These are phyloP conservation scores for Phlebopus sp. DNA, from an alignment of 1,284 basidiomycete species.

Conservation along the genomic window DNA sequence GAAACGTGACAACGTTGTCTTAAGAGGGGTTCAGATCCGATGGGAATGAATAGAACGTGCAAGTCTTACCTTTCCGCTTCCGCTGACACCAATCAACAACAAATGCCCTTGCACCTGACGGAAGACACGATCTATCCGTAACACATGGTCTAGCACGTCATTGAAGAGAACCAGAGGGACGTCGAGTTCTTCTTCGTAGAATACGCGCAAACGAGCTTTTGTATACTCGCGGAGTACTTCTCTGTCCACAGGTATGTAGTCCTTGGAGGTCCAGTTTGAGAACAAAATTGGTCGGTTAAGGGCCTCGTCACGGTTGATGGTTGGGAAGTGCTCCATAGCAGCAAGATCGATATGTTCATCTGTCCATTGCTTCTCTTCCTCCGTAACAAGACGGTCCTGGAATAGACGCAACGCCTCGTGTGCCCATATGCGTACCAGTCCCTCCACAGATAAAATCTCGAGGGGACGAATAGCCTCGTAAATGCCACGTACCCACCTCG, in stretches of 20 bases:
- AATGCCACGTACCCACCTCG: conserved; percentile 96
- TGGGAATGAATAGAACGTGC: neutral
- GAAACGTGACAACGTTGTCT: conserved; percentile 97
- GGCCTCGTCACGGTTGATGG: conserved; percentile 81
- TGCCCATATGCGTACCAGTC: conserved; percentile 96
- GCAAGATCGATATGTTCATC: conserved; percentile 88
- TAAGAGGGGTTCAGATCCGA: conserved; percentile 16
- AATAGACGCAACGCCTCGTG: conserved; percentile 97
- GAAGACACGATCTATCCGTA: conserved; percentile 99
- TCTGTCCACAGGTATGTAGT: conserved; percentile 94
- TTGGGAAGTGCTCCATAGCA: conserved; percentile 90
- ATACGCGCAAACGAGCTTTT: conserved; percentile 91
- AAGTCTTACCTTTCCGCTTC: conserved; percentile 86
- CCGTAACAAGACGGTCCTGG: conserved; percentile 93
- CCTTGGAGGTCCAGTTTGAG: conserved; percentile 99
- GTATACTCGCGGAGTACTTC: conserved; percentile 94
- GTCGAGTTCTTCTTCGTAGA: conserved; percentile 97
- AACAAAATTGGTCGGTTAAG: conserved; percentile 90
- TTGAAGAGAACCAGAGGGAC: conserved; percentile 99
- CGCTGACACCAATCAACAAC: conserved; percentile 95
- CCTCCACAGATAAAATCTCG: conserved; percentile 89
- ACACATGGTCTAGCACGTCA: conserved; percentile 95
- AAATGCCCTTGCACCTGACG: conserved; percentile 96
- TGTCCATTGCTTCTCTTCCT: conserved; percentile 92
- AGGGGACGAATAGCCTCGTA: conserved; percentile 95